Conservation (phyloP, 495 filamentous ascomycete species). For the Lophiotrema nucula region DNA sequence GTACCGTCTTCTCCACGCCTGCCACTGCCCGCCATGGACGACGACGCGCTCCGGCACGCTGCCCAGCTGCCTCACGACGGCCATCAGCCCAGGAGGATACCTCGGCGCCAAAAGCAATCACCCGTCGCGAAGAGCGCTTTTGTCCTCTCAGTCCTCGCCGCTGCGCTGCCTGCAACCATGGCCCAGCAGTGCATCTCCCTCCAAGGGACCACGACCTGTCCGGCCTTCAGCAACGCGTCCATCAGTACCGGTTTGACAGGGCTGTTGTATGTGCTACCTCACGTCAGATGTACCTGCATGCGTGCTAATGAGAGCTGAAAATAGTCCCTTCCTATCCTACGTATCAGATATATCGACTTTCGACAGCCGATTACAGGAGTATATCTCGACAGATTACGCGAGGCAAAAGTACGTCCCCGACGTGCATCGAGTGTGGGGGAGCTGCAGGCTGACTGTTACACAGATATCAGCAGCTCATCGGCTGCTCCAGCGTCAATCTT, state of each 20-base stretch:
- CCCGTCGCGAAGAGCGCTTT: slow-evolving; percentile 15
- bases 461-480: slow-evolving; percentile 75
- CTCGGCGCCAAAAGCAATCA: slow-evolving; percentile 14
- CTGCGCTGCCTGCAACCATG: slow-evolving; percentile 31
- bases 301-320: slow-evolving; percentile 21
- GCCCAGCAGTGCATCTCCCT: slow-evolving; percentile 70
- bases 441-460: slow-evolving; percentile 22
- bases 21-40: slow-evolving; percentile 7
- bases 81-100: slow-evolving; percentile 14
- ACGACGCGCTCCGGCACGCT: not conserved
- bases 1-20: not conserved
- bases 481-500: slow-evolving; percentile 74
- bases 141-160: slow-evolving; percentile 28
- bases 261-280: slow-evolving; percentile 67
- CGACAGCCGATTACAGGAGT: slow-evolving; percentile 70
- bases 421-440: slow-evolving; percentile 10
- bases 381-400: slow-evolving; percentile 72
- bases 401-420: slow-evolving; percentile 64
- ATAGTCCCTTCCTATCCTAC: slow-evolving; percentile 80
- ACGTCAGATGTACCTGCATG: slow-evolving; percentile 20
- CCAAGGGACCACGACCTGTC: slow-evolving; percentile 71
- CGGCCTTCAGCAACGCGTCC: slow-evolving; percentile 78
- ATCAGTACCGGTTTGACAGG: slow-evolving; percentile 73
- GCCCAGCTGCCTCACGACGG: not conserved
- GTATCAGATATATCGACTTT: slow-evolving; percentile 76